Base-by-base conservation (phyloP, 225 moss, liverwort and hornwort species). In the Ulota crispa region DNA sequence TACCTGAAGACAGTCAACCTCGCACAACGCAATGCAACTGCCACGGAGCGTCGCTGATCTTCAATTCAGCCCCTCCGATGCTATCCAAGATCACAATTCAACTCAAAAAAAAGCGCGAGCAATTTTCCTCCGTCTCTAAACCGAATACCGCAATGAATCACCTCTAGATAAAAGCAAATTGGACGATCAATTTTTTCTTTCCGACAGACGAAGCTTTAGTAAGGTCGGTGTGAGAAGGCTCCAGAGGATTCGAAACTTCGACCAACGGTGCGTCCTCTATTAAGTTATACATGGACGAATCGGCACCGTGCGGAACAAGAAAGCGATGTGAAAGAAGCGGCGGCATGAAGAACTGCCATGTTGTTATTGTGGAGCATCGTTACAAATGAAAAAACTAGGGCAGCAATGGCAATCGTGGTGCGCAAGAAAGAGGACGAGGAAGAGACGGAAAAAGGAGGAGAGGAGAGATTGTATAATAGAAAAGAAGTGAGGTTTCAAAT, bases 211-310 rank as follows among this genome's bases (percentile, higher is more conserved):
- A 65, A 52, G 53, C 34, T 11, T n/a, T n/a, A n/a, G n/a, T 14
- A 27, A 77, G 15, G 87, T 78, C 80, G 78, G 84, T 80, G 79
- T 12, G 19, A 8, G 81, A 84, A 83, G 53, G 28, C 80, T 87
- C 83, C n/a, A 79, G 79, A 82, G n/a, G 37, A 59, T 87, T 78
- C 70, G 64, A 82, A 76, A 27, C 50, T 85, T 70, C 21, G 56
- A 11, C 26, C 41, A 31, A 68, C 3, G 26, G 13, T 64, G 21
- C 77, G 26, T 47, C 70, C 24, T 39, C 39, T 32, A n/a, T n/a
- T n/a, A n/a, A n/a, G n/a, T n/a, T 65, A 43, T 8, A 68, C 19
- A 20, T 21, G 27, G 19, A 70, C 65, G 14, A 61, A 70, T 75
- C 68, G 6, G 32, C 47, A 41, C 68, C 75, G 59, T 82, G 82